Conservation (phyloP, 1,284 basidiomycete species). For the Moesziomyces aphidis region DNA sequence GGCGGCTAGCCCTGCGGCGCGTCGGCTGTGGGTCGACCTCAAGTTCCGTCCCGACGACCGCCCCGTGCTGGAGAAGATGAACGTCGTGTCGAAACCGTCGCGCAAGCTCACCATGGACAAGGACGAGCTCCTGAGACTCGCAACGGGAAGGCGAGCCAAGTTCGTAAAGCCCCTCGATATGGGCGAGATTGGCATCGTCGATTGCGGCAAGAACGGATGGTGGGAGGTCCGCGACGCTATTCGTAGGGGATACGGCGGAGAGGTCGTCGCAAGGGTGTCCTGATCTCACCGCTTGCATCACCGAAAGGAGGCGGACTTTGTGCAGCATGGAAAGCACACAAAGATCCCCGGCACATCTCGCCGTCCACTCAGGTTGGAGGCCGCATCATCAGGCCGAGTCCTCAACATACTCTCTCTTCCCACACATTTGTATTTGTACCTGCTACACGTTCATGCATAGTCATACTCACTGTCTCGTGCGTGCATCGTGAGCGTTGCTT, state of each 20-base stretch:
- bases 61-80: slow-evolving; percentile 80
- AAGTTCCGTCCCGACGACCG: slow-evolving; percentile 84
- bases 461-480: no score
- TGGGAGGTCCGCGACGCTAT: slow-evolving; percentile 70
- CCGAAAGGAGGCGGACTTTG: no score
- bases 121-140: slow-evolving; percentile 78
- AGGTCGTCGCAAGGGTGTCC: slow-evolving; percentile 69
- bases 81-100: slow-evolving; percentile 80
- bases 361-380: no score
- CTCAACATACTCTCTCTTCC: background rate
- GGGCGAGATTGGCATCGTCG: slow-evolving; percentile 86
- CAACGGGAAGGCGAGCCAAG: slow-evolving; percentile 71
- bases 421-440: slow-evolving; percentile 33
- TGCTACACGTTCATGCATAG: slow-evolving; percentile 15
- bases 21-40: slow-evolving; percentile 83
- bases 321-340: no score
- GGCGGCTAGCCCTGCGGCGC: slow-evolving; percentile 67
- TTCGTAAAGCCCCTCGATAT: slow-evolving; percentile 79
- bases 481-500: background rate
- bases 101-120: slow-evolving; percentile 79
- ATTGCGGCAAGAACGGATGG: slow-evolving; percentile 72
- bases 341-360: background rate
- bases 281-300: background rate
- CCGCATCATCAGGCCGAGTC: background rate
- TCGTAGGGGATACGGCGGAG: slow-evolving; percentile 66